Base-by-base conservation (phyloP, 228 moss, liverwort and hornwort species). In the Sphagnum fallax region DNA sequence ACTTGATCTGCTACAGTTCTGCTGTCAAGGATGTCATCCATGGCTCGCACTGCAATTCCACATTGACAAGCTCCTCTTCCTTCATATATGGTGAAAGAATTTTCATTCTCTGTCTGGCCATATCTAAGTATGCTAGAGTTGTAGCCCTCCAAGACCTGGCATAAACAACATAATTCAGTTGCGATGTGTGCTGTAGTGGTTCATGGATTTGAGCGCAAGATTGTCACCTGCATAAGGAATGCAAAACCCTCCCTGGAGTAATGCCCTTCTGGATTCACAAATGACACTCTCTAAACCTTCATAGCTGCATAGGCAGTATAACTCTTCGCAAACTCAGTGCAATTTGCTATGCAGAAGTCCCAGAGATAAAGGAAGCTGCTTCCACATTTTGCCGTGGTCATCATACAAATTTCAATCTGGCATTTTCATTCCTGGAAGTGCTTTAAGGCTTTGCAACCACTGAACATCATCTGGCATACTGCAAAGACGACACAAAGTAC, bases 1-100 rank as follows among this genome's bases (percentile, higher is more conserved):
- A 60, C 60, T 60, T 16, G 60, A 14, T 60, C 60, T 16, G 14
- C 60, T 32, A 3, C 32, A 32, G 32, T 32, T 32, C 32, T 32
- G 14, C 14, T 5, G 16, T 60, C 60, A 14, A 60, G 60, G 60
- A 60, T 60, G 60, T 60, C 60, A 14, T 60, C 13, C 60, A 60
- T 60, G 60, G 60, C 60, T 5, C 60, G 60, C 7, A 60, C 60
- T 60, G 60, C 60, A 14, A 60, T 60, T 60, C 60, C 60, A 60
- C 60, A 60, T 60, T 60, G 60, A 14, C 60, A 60, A 60, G 7
- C 60, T 5, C 60, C 60, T 14, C n/a, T 14, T 14, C 60, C 60
- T 16, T 60, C 60, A 16, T 10, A 60, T 16, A 60, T 16, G 16
- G 14, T 60, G 60, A 60, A 60, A 1, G 60, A 60, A n/a, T 60